Conservation (phyloP, 805 yeast genomes). For the Suhomyces tanzawaensis region DNA sequence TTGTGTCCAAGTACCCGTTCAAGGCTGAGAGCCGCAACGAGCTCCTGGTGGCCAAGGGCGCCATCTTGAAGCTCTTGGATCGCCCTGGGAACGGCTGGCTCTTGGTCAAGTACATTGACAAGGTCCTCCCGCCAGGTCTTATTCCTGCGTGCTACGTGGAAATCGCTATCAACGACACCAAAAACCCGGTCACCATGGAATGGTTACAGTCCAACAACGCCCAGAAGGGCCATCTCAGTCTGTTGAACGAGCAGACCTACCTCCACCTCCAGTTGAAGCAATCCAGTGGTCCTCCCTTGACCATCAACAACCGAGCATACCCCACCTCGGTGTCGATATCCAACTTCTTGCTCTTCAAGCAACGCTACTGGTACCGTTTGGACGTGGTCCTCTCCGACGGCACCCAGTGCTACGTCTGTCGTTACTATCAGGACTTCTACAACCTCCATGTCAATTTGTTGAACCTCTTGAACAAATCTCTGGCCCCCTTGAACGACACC, state of each 20-base stretch:
- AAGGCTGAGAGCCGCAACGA: constrained; percentile 44
- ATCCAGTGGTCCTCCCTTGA: constrained; percentile 18
- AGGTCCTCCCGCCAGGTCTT: constrained; percentile 45
- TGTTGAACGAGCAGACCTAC: constrained; percentile 21
- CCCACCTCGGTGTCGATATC: constrained; percentile 37
- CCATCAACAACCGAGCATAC: constrained; percentile 30
- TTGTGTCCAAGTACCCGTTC: constrained; percentile 48
- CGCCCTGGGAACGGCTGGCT: constrained; percentile 54
- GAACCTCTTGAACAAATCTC: constrained; percentile 15
- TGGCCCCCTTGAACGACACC: constrained; percentile 6
- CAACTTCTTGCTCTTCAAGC: constrained; percentile 39
- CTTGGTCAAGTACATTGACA: constrained; percentile 52
- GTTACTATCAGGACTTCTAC: constrained; percentile 53
- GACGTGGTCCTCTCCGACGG: constrained; percentile 38
- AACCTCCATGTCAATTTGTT: constrained; percentile 39
- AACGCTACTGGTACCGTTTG: constrained; percentile 52
- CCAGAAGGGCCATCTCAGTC: constrained; percentile 4
- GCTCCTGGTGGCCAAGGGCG: constrained; percentile 47
- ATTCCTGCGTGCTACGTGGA: constrained; percentile 51
- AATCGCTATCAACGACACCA: constrained; percentile 42
- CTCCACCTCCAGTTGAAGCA: constrained; percentile 27
- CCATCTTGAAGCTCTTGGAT: constrained; percentile 48
- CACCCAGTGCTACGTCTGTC: constrained; percentile 39
- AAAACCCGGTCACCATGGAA: constrained; percentile 35
- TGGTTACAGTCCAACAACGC: constrained; percentile 28